Evolutionary conservation across 768 basidiomycete species (phyloP), one percentile per base, ranked within the genome.

Genomic region (Boletus subcaerulescens): DNA sequence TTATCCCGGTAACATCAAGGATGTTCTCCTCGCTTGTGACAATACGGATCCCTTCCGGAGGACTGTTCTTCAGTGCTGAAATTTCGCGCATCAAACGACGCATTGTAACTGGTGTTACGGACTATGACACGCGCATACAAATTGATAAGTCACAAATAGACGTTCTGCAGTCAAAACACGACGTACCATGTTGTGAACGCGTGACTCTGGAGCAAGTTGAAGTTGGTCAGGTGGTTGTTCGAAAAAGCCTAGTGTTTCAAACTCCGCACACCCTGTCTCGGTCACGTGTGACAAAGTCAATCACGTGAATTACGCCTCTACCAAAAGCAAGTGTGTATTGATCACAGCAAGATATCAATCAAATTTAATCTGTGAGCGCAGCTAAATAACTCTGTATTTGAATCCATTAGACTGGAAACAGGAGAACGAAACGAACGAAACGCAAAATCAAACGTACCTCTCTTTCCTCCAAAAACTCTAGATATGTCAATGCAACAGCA

Each of bases 21-120:
- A 96, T 85, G 65, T 96, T 91, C 65, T 95, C 91, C 48, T 97
- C 94, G 57, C 77, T 88, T 4, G 88, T 84, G 52, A 87, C 82
- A 29, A 97, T 80, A 62, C 94, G 85, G 67, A 97, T 92, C n/a
- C 93, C 94, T 65, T 97, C 94, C 13, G 89, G 90, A 35, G 94
- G 94, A 58, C 77, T 86, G 57, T 79, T 87, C 71, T 86, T 84
- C 55, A 98, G 82, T 62, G 90, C 86, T 38, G 77, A 80, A 42
- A 94, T 79, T 74, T 97, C 94, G 50, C 90, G 85, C 80, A 95
- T 89, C 65, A 97, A 75, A 57, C 91, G 87, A 60, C 93, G 91
- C 74, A 92, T 81, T 40, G 84, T 83, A 53, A 81, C 69, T 54
- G 85, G 80, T 22, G 71, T 61, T 40, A 78, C 66, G 42, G 77